Conservation (phyloP, 306 rosid genomes). For the Citrullus mucosospermus region DNA sequence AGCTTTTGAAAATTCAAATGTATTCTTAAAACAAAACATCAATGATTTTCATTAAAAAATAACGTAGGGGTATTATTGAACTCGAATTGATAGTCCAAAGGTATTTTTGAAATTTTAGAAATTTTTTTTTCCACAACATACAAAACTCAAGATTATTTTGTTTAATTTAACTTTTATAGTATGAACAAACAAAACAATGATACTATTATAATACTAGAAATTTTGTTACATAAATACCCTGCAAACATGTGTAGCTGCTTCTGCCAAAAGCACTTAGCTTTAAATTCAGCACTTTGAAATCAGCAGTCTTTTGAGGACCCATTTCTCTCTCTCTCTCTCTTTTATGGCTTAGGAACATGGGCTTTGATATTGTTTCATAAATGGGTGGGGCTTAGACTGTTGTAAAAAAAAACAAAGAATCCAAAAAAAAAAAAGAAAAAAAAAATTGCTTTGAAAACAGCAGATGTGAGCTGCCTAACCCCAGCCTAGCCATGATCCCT, state of each 20-base stretch:
- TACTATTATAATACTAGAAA: too few species aligned
- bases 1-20: too few species aligned
- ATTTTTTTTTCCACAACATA: too few species aligned
- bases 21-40: too few species aligned
- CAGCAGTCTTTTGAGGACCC: not conserved
- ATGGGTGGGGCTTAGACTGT: not conserved
- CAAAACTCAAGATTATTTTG: too few species aligned
- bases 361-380: conserved; percentile 2
- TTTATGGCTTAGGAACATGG: not conserved
- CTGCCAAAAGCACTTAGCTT: not conserved
- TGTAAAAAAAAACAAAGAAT: too few species aligned
- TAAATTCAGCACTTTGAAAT: not conserved
- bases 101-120: too few species aligned
- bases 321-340: not conserved
- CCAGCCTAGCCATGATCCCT: not conserved
- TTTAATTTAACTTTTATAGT: too few species aligned
- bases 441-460: not conserved
- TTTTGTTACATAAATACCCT: not conserved
- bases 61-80: too few species aligned
- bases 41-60: too few species aligned
- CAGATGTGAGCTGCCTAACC: conserved; percentile 1
- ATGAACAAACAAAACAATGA: too few species aligned
- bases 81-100: too few species aligned
- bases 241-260: not conserved
- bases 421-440: not conserved